Percentiles rank a stretch among this genome's conserved stretches.
phyloP scores from a whole-genome alignment of 2,329 filamentous ascomycete species.

The Delphinella strobiligena region DNA sequence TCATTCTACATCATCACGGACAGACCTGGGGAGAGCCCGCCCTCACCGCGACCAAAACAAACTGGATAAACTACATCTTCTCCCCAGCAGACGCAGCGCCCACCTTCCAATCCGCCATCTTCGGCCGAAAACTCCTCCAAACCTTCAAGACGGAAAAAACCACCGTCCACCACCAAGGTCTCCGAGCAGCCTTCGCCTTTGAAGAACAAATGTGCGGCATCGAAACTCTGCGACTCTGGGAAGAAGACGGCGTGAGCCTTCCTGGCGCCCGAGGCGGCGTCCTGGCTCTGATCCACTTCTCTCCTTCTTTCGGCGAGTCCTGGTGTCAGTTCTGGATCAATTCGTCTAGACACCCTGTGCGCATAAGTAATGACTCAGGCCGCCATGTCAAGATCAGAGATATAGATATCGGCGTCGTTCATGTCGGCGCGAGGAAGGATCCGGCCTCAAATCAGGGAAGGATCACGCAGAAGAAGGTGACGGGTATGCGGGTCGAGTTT shows the following conservation, averaged over 20 bases:
- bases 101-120: slow-evolving; percentile 34
- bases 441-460: slow-evolving; percentile 10
- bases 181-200: slow-evolving; percentile 29
- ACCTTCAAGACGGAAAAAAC: slow-evolving; percentile 32
- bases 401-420: slow-evolving; percentile 23
- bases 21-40: slow-evolving; percentile 22
- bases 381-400: slow-evolving; percentile 31
- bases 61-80: slow-evolving; percentile 35
- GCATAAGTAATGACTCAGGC: slow-evolving; percentile 28
- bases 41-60: slow-evolving; percentile 25
- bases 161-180: slow-evolving; percentile 31
- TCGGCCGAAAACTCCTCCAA: slow-evolving; percentile 31
- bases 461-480: slow-evolving; percentile 23
- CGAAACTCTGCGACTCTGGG: slow-evolving; percentile 35
- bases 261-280: slow-evolving; percentile 26
- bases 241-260: slow-evolving; percentile 25
- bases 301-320: slow-evolving; percentile 29
- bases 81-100: slow-evolving; percentile 19
- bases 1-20: slow-evolving; percentile 28
- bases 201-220: slow-evolving; percentile 38
- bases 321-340: slow-evolving; percentile 36
- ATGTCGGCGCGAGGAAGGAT: slow-evolving; percentile 15
- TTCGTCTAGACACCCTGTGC: slow-evolving; percentile 22
- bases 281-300: slow-evolving; percentile 32
- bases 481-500: slow-evolving; percentile 32